These are phyloP conservation scores for Magnusiomyces magnusii DNA, from an alignment of 1,139 yeast genomes.

Conservation along the genomic window DNA sequence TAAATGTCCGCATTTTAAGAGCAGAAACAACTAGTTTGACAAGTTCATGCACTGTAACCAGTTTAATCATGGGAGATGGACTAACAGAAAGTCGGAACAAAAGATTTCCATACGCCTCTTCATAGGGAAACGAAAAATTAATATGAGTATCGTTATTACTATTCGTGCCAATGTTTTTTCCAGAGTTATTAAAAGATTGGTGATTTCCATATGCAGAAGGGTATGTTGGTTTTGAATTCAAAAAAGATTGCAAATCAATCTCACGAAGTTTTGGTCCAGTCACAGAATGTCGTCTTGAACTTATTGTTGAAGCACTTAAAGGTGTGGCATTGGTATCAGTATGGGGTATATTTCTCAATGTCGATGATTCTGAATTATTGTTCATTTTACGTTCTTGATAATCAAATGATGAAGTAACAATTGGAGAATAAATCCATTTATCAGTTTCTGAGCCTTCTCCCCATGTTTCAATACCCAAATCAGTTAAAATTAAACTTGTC, in stretches of 20 bases:
- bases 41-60: slow-evolving; percentile 26
- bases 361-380: neutral
- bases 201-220: neutral
- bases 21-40: slow-evolving; percentile 28
- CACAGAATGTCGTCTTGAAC: neutral
- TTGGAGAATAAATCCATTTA: slow-evolving; percentile 25
- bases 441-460: slow-evolving; percentile 31
- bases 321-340: neutral
- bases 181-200: neutral
- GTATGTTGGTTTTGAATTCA: neutral
- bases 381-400: neutral
- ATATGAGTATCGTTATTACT: neutral
- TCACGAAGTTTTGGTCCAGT: neutral
- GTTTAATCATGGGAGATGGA: slow-evolving; percentile 30
- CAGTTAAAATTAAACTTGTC: slow-evolving; percentile 28
- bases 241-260: slow-evolving; percentile 2
- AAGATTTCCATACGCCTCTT: slow-evolving; percentile 26
- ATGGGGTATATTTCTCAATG: neutral
- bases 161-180: neutral
- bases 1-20: neutral
- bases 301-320: neutral
- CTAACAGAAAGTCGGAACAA: slow-evolving; percentile 25
- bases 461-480: slow-evolving; percentile 28
- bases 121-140: slow-evolving; percentile 21
- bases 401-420: slow-evolving; percentile 19